phyloP scores from a whole-genome alignment of 306 rosid species.

The Gynostemma pentaphyllum region DNA sequence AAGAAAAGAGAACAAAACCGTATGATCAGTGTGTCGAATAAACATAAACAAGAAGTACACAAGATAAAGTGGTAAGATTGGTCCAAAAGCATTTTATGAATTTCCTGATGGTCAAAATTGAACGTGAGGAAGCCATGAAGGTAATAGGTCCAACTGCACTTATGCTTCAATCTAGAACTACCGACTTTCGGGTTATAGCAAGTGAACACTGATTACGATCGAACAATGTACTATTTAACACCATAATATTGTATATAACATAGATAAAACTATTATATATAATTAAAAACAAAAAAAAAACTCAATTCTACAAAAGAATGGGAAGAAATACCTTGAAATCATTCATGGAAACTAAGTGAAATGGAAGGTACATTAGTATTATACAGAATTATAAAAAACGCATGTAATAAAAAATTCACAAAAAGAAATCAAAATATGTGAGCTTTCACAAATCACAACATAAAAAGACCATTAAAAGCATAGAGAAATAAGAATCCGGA shows the following conservation, averaged over 20 bases:
- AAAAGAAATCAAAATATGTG: not conserved
- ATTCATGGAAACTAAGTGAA: not conserved
- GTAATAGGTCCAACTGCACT: not conserved
- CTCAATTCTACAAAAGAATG: not conserved
- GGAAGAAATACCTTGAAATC: not conserved
- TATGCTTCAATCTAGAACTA: conserved; percentile 3
- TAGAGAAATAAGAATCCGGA: not conserved
- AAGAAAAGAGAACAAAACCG: not conserved
- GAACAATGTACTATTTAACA: not conserved
- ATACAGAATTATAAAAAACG: not conserved
- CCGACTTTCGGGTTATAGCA: not conserved
- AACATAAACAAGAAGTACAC: conserved; percentile 2
- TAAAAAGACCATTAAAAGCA: not conserved
- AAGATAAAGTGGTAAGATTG: not conserved
- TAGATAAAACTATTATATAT: not conserved
- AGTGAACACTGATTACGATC: not conserved
- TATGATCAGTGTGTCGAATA: too few relatives aligned
- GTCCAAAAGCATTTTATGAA: not conserved
- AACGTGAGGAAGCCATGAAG: not conserved
- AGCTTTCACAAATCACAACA: not conserved
- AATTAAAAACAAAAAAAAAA: not conserved
- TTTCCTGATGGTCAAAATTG: not conserved
- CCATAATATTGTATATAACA: not conserved
- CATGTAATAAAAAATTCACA: not conserved
- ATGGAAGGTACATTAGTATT: not conserved